Evolutionary conservation across 306 rosid species (phyloP).

Genomic region (Begonia fuchsioides): DNA sequence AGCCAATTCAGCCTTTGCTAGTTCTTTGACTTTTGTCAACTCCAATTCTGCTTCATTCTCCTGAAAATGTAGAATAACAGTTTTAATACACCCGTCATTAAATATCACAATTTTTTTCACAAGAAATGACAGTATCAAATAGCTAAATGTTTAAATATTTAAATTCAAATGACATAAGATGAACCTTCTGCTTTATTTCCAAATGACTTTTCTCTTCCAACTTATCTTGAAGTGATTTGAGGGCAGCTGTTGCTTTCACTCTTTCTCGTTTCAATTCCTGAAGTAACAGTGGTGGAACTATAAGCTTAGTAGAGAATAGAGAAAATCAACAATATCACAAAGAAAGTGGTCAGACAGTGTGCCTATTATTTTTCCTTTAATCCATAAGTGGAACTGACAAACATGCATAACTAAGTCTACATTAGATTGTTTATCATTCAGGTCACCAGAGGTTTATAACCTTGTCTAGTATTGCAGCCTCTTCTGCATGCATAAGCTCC

Average conservation of each 20-base stretch:
- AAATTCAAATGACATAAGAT: conserved; percentile 11
- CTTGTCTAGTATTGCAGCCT: conserved; percentile 81
- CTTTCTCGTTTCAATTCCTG: conserved; percentile 85
- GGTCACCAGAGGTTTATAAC: conserved; percentile 15
- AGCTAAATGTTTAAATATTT: conserved; percentile 1
- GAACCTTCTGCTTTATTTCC: conserved; percentile 80
- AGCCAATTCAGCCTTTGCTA: conserved; percentile 68
- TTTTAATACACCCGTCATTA: conserved; percentile 14
- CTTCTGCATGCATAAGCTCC: conserved; percentile 92
- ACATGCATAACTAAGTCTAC: too few relatives aligned
- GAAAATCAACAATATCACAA: conserved; percentile 1
- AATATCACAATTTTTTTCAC: conserved; percentile 1
- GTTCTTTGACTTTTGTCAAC: conserved; percentile 39
- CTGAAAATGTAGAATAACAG: conserved; percentile 31
- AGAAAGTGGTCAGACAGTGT: conserved; percentile 1
- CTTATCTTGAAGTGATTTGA: conserved; percentile 69
- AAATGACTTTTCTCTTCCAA: conserved; percentile 63
- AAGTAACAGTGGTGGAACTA: conserved; percentile 1
- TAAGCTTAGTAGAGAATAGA: background rate
- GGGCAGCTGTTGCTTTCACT: conserved; percentile 73
- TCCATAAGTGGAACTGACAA: too few relatives aligned
- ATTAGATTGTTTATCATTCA: too few relatives aligned
- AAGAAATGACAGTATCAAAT: conserved; percentile 1
- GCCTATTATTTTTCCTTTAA: too few relatives aligned
- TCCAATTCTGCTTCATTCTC: conserved; percentile 48